These are phyloP conservation scores for Gaeumannomyces tritici DNA, from an alignment of 2,329 filamentous ascomycete species.

Conservation along the genomic window DNA sequence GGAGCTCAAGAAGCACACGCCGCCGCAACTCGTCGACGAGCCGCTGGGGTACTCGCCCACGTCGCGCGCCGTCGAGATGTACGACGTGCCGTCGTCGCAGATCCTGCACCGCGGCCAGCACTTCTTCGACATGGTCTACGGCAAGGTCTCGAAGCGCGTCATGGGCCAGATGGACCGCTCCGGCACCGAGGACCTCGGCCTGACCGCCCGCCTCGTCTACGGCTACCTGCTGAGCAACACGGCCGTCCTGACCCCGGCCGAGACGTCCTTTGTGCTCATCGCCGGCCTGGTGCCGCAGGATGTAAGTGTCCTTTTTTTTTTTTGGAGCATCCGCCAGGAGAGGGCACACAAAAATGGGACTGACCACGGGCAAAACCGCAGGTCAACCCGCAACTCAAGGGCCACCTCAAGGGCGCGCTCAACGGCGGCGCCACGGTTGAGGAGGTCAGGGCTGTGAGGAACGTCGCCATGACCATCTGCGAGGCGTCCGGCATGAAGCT, in stretches of 20 bases:
- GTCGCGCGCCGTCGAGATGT: conserved; percentile 26
- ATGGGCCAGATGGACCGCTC: conserved; percentile 37
- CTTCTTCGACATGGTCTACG: conserved; percentile 40
- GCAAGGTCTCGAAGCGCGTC: conserved; percentile 35
- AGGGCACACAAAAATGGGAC: no score
- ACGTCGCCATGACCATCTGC: conserved; percentile 34
- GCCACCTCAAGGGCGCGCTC: conserved; percentile 38
- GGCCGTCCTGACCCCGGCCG: conserved; percentile 29
- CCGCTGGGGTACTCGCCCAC: conserved; percentile 25
- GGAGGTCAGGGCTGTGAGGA: conserved; percentile 37
- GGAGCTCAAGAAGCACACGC: conserved; percentile 32
- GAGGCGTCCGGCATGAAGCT: conserved; percentile 34
- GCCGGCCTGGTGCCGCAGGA: conserved; percentile 41
- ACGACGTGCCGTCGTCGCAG: conserved; percentile 20
- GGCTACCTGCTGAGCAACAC: conserved; percentile 38
- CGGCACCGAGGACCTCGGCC: conserved; percentile 39
- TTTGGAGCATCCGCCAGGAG: not conserved
- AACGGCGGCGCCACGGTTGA: conserved; percentile 38
- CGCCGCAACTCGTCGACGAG: conserved; percentile 29
- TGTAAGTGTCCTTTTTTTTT: conserved; percentile 19
- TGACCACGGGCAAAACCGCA: conserved; percentile 9
- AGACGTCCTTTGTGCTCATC: conserved; percentile 42
- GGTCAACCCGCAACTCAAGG: conserved; percentile 43
- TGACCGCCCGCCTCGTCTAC: conserved; percentile 37
- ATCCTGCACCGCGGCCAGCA: conserved; percentile 31